Conservation (phyloP, 108 stramenopile genomes). For the Skeletonema tropicum region DNA sequence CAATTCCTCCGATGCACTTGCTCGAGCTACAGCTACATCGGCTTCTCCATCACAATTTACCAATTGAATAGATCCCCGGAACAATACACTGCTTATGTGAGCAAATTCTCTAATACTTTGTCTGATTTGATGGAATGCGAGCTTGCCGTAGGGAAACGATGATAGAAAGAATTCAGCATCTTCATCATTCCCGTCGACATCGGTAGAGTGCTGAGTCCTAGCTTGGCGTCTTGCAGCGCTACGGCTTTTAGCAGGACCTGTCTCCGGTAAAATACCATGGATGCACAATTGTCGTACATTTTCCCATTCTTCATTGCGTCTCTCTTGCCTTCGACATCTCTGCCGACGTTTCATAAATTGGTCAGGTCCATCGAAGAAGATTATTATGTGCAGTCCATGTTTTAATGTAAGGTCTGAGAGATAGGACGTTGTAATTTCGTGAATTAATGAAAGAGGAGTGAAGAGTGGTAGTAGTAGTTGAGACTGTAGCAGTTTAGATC, state of each 20-base stretch:
- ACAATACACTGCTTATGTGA: constrained; percentile 10
- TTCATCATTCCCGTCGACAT: not conserved
- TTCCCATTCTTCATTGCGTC: constrained; percentile 43
- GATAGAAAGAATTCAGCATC: constrained; percentile 42
- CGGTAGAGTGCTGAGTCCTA: not conserved
- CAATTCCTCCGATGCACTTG: constrained; percentile 32
- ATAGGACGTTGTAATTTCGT: constrained; percentile 51
- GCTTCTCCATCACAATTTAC: constrained; percentile 67
- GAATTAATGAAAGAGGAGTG: constrained; percentile 53
- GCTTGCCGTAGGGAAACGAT: constrained; percentile 50
- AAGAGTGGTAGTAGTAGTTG: constrained; percentile 49
- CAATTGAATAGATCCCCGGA: constrained; percentile 27
- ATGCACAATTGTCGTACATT: constrained; percentile 51
- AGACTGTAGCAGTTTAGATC: not conserved
- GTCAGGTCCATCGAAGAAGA: constrained; percentile 67
- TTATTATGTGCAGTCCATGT: constrained; percentile 31
- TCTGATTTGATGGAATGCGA: constrained; percentile 41
- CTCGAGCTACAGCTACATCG: constrained; percentile 63
- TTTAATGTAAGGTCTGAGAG: constrained; percentile 25
- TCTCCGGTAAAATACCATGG: constrained; percentile 47
- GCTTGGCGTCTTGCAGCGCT: constrained; percentile 31
- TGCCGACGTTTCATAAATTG: constrained; percentile 49
- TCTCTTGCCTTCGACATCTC: constrained; percentile 16
- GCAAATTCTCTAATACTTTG: constrained; percentile 19
- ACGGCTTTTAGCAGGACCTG: constrained; percentile 17